Conservation (phyloP, 345 rosid genomes). For the Anastatica hierochuntica region DNA sequence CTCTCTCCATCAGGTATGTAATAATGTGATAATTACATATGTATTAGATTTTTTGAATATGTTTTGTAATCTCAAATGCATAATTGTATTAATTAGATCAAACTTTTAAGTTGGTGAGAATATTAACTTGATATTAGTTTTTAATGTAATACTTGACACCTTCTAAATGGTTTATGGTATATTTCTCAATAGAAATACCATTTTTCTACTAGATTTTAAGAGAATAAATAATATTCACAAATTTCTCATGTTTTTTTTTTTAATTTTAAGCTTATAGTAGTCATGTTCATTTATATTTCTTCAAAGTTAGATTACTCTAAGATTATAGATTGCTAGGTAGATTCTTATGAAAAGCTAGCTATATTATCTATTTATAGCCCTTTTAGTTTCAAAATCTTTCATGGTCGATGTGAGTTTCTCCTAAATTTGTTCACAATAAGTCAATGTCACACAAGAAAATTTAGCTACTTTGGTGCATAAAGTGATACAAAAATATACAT, state of each 20-base stretch:
- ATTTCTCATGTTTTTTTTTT: too few relatives aligned
- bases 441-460: constrained; percentile 8
- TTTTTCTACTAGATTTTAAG: too few relatives aligned
- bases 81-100: background rate
- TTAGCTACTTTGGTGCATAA: background rate
- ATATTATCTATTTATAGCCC: background rate
- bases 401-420: constrained; percentile 1
- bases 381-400: background rate
- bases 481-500: background rate
- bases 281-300: background rate
- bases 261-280: too few relatives aligned
- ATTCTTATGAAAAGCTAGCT: background rate
- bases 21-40: too few relatives aligned
- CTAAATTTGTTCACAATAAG: constrained; percentile 4
- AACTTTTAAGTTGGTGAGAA: constrained; percentile 12
- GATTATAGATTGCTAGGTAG: constrained; percentile 2
- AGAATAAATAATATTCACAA: too few relatives aligned
- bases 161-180: constrained; percentile 1
- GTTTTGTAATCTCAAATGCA: background rate
- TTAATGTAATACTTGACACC: constrained; percentile 4
- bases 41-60: background rate
- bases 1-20: constrained; percentile 46
- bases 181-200: background rate
- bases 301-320: background rate
- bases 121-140: background rate